Evolutionary conservation across 23 red algal species (phyloP).

Genomic region (Agarophyton chilense): DNA sequence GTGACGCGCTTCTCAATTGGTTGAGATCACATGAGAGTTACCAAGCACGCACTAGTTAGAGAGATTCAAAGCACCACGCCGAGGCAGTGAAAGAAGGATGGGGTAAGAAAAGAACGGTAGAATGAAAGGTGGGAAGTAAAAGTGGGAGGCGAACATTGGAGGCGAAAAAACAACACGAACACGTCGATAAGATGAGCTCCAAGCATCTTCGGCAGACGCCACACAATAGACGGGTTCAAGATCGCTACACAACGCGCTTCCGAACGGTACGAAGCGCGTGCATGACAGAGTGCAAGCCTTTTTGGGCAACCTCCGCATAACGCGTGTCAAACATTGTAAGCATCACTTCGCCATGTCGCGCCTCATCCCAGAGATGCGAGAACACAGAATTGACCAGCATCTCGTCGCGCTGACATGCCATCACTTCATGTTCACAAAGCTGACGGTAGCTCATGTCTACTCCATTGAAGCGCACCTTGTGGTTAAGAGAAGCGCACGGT

Average conservation of each 20-base stretch:
- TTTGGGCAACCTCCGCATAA: neutral
- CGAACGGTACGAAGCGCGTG: conserved; percentile 1
- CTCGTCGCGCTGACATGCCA: neutral
- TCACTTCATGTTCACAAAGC: neutral
- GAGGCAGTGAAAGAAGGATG: neutral
- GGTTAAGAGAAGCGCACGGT: neutral
- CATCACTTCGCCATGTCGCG: neutral
- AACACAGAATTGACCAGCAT: conserved; percentile 20
- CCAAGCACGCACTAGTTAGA: conserved; percentile 38
- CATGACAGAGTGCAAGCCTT: neutral
- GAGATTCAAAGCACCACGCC: neutral
- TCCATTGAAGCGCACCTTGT: conserved; percentile 18
- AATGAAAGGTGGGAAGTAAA: neutral
- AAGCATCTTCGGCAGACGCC: too few species aligned
- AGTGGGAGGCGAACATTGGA: neutral
- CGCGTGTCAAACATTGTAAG: conserved; percentile 29
- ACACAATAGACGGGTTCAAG: too few species aligned
- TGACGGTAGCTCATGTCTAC: conserved; percentile 23
- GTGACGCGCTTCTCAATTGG: neutral
- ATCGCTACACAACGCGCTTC: neutral
- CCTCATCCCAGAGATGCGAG: conserved; percentile 17
- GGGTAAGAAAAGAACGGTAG: neutral
- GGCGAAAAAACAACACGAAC: neutral
- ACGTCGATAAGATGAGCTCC: too few species aligned
- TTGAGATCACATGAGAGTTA: conserved; percentile 13